Evolutionary conservation across 352 stramenopile species (phyloP), one percentile per base, ranked within the genome.

Genomic region (Globisporangium megalacanthum): DNA sequence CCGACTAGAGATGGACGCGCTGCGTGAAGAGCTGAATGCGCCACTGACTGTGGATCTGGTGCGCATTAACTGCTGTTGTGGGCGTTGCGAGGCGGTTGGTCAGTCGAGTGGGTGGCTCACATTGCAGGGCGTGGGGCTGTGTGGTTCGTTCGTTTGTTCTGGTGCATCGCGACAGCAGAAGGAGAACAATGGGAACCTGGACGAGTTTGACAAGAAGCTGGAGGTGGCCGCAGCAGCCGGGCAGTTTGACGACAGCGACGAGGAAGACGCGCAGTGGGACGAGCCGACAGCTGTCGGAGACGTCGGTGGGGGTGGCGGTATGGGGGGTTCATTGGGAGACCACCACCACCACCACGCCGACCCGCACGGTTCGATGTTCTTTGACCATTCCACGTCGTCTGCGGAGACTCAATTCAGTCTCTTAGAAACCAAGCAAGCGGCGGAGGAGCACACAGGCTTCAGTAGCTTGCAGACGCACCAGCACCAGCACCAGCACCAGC

Each of bases 221-320:
- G 82, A 92, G 57, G 65, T 83, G 52, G 82, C 80, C 22, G 82
- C 75, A 6, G 79, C 78, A 22, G 70, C 77, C 17, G 82, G 81
- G 6, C 84, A 94, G 52, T 94, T 94, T 68, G 84, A 92, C 11
- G 84, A 94, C 55, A 92, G 82, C 47, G 73, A 88, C 64, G 82
- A 94, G 68, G 82, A 88, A 57, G 49, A 62, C n/a, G 61, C 60
- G 25, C 71, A 73, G 49, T 91, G 81, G 81, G 79, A 89, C 63
- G 72, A 86, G 13, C 56, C 67, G 2, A 60, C 54, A 29, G 25
- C 25, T 29, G 25, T 29, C 25, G 25, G 25, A 19, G 49, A 53
- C 41, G 6, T 36, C n/a, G 44, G 44, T 15, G 22, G 10, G 6
- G 66, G 52, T 35, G 61, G 22, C 48, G 57, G 48, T 29, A 29